Percentiles rank a stretch among this genome's conserved stretches.
Conservation (phyloP, 2,329 filamentous ascomycete genomes). For the Sclerotinia subarctica region DNA sequence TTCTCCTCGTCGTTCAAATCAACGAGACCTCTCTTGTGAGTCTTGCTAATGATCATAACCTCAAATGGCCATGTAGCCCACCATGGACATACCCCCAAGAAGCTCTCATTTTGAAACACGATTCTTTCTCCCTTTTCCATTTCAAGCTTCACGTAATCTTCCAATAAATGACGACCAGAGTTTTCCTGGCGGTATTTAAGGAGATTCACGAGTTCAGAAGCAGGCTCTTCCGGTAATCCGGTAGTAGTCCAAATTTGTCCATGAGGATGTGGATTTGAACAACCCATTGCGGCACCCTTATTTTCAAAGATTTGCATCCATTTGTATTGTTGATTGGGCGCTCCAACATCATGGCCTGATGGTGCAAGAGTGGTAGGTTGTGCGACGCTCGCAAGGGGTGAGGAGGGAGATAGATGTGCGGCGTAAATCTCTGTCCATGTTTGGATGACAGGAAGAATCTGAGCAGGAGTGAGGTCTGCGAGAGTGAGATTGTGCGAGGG, state of each 20-base stretch:
- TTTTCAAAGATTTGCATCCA: constrained; percentile 99
- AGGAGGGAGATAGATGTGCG: constrained; percentile 70
- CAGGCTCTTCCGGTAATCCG: constrained; percentile 83
- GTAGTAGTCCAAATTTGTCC: constrained; percentile 96
- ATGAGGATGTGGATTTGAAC: constrained; percentile 96
- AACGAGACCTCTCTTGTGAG: constrained; percentile 78
- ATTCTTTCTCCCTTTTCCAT: constrained; percentile 77
- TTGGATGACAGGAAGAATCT: constrained; percentile 80
- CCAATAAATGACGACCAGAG: constrained; percentile 70
- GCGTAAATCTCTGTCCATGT: constrained; percentile 92
- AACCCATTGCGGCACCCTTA: constrained; percentile 96
- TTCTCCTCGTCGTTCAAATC: constrained; percentile 74
- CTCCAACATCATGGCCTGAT: constrained; percentile 42
- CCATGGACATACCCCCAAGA: constrained; percentile 90
- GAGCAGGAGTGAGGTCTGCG: constrained; percentile 74
- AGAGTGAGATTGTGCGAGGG: constrained; percentile 87
- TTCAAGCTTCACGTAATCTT: constrained; percentile 79
- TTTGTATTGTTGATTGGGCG: constrained; percentile 72
- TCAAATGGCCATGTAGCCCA: constrained; percentile 99
- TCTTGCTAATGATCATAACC: constrained; percentile 81
- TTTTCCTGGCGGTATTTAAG: constrained; percentile 73
- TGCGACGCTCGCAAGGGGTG: constrained; percentile 52
- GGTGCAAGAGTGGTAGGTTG: constrained; percentile 45
- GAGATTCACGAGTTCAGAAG: constrained; percentile 74
- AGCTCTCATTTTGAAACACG: constrained; percentile 81